Evolutionary conservation across 345 rosid species (phyloP), one percentile per base, ranked within the genome.

Genomic region (Tarenaya hassleriana): DNA sequence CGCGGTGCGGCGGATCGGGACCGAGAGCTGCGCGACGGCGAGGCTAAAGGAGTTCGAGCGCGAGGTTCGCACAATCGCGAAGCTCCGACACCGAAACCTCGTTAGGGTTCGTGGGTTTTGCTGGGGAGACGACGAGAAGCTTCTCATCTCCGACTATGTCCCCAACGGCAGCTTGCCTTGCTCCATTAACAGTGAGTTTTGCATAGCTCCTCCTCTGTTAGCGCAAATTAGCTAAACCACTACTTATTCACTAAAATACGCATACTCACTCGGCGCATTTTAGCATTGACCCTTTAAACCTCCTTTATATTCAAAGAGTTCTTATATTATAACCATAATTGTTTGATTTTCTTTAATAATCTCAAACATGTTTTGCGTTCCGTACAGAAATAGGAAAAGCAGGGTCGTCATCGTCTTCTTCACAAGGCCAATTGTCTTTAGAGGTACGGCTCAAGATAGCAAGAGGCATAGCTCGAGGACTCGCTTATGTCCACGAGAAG

Each of bases 91-190:
- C 60, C 94, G 74, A 1, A 87, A 92, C 64, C 47, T 92, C 72
- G 86, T 84, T 3, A 70, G 64, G 47, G 52, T 87, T 60, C 69
- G 81, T 10, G 98, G 96, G 51, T 92, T 87, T 47, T 79, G 75
- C 62, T 82, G 98, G 98, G 96, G 81, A 53, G 69, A 66, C 1
- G 80, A 76, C 46, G 98, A 92, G 73, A 87, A 87, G 84, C 98
- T 92, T 54, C 57, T 87, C 4, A 76, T 87, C 71, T 81, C 74
- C 47, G 95, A 92, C 38, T 83, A 70, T 29, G 69, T 78, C 70
- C 51, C 84, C 69, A 76, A 82, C 57, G 95, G 95, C 70, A 82
- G 77, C 77, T 89, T 92, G 64, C 75, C 76, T 20, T 50, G 66
- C 66, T 55, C 60, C 54, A 31, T 63, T 70, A 43, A 66, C 79